Conservation (phyloP, 768 basidiomycete genomes). For the Hygrocybe coccinea region DNA sequence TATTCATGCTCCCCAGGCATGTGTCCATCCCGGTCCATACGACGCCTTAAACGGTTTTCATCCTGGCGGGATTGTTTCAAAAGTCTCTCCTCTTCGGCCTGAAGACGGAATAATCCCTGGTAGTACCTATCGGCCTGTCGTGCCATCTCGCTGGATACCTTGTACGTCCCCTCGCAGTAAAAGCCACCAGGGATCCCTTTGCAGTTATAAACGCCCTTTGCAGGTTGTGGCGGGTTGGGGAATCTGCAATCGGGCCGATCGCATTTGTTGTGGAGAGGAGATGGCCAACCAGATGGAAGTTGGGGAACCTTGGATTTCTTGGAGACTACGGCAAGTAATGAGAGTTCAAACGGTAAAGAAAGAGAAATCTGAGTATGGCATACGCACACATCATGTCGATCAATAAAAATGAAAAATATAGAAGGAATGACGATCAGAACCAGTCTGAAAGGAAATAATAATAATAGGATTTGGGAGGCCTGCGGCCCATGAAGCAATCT, state of each 20-base stretch:
- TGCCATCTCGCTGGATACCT: conserved; percentile 10
- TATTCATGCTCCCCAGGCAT: no score
- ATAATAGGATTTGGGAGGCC: no score
- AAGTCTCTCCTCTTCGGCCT: not conserved
- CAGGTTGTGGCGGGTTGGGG: conserved; percentile 29
- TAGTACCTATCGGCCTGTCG: conserved; percentile 4
- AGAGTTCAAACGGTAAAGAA: no score
- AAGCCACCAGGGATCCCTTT: conserved; percentile 14
- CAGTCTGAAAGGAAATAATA: no score
- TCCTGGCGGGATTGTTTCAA: not conserved
- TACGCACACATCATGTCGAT: conserved; percentile 4
- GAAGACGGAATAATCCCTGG: conserved; percentile 6
- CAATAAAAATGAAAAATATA: not conserved
- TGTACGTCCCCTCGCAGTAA: conserved; percentile 23
- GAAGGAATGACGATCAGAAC: not conserved
- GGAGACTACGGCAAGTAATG: not conserved
- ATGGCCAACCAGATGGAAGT: conserved; percentile 21
- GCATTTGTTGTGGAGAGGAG: conserved; percentile 28
- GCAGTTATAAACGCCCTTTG: conserved; percentile 28
- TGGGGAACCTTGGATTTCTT: conserved; percentile 10
- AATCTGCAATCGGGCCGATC: conserved; percentile 20
- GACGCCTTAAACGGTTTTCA: not conserved
- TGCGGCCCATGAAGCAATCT: no score
- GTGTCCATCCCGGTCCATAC: not conserved
- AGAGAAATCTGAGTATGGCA: not conserved